Evolutionary conservation across 2,329 filamentous ascomycete genomes (phyloP), one percentile per base, ranked within the genome.

Genomic region (Aspergillus luchuensis): DNA sequence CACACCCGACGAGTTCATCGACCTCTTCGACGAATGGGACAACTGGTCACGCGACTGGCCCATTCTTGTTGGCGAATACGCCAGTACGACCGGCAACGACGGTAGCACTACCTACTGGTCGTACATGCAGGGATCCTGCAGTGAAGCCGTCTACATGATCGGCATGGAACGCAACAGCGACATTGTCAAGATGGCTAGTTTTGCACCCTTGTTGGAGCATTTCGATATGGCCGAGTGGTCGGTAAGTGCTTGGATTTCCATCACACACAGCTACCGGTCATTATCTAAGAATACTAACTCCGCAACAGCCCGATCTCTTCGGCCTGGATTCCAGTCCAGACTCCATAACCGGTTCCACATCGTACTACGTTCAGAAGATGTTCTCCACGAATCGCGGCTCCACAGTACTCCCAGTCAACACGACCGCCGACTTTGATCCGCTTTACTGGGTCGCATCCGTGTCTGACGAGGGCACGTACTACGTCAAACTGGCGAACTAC

Each of bases 101-200:
- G 67, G 68, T 5, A 59, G 41, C 41, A 45, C 41, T 2, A 45
- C 60, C 2, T 70, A 65, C 55, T 70, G 70, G 69, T 62, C 68
- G 0, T 73, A 65, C 48, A 68, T 75, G 66, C 71, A 71, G 49
- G 86, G 86, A 15, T 80, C 83, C 36, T 85, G 90, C 7, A 84
- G 83, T 13, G 88, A 91, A 71, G 87, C 86, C 8, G 80, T 90
- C 10, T 87, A 84, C 56, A 80, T 90, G 57, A 84, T 90, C 62
- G 85, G 87, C 5, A 66, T 74, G 54, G 72, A 76, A 61, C 66
- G 75, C 19, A 78, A 78, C 59, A 73, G 73, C 5, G 72, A 78
- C 49, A 67, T 76, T 4, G 72, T 78, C 5, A 70, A 72, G 56
- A 70, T 76, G 68, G 71, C 69, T 2, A 67, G 69, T 6, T 79